These are phyloP conservation scores for Coprinopsis marcescibilis DNA, from an alignment of 768 basidiomycete species.

Conservation along the genomic window DNA sequence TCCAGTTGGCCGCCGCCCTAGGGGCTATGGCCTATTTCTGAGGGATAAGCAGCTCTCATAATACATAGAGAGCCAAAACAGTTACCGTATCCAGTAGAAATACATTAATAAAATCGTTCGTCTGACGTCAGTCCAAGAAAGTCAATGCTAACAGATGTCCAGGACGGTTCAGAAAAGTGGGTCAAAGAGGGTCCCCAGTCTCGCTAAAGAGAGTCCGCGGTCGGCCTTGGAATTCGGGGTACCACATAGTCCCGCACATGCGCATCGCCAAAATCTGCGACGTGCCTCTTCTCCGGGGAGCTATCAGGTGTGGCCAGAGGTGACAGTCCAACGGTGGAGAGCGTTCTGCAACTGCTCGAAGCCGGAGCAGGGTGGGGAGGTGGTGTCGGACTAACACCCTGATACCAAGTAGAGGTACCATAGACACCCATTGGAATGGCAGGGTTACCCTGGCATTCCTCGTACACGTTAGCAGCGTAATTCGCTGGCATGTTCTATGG, in stretches of 20 bases:
- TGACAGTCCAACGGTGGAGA: constrained; percentile 41
- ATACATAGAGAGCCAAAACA: too few relatives aligned
- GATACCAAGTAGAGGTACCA: constrained; percentile 58
- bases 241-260: not conserved
- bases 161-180: too few relatives aligned
- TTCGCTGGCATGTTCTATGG: constrained; percentile 46
- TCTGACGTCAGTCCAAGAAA: too few relatives aligned
- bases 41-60: too few relatives aligned
- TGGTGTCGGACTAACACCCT: constrained; percentile 54
- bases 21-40: too few relatives aligned
- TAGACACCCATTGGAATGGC: constrained; percentile 63
- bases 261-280: too few relatives aligned
- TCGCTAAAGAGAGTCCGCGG: not conserved
- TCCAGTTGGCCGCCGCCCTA: too few relatives aligned
- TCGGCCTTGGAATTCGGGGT: not conserved
- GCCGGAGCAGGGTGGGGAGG: constrained; percentile 49
- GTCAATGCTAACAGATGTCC: too few relatives aligned
- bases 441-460: constrained; percentile 4
- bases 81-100: too few relatives aligned
- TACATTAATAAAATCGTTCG: too few relatives aligned
- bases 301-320: too few relatives aligned
- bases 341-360: constrained; percentile 53
- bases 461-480: constrained; percentile 36
- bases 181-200: not conserved
- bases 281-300: not conserved